Evolutionary conservation across 2,329 filamentous ascomycete genomes (phyloP).

Genomic region (Cordyceps cicadae): DNA sequence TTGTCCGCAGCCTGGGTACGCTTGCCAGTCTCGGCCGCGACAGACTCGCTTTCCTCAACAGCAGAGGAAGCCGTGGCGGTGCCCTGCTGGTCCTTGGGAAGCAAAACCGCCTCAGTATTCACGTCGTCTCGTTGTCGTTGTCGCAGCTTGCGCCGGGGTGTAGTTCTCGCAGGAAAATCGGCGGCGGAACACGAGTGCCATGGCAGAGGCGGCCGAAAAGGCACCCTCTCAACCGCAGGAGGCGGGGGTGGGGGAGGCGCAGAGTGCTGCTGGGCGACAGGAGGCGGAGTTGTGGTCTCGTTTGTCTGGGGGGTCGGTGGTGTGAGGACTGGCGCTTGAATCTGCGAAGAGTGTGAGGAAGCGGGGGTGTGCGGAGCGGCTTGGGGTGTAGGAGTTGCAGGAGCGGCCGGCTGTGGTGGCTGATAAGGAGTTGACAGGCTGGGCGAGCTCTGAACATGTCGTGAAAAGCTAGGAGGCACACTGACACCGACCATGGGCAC

Average conservation of each 20-base stretch:
- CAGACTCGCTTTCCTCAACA: background rate
- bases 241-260: background rate
- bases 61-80: constrained; percentile 13
- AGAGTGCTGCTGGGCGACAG: constrained; percentile 15
- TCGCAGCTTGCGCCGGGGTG: constrained; percentile 34
- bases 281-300: constrained; percentile 21
- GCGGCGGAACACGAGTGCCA: constrained; percentile 47
- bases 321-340: constrained; percentile 33
- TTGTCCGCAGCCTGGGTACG: background rate
- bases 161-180: constrained; percentile 38
- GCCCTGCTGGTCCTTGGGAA: constrained; percentile 34
- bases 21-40: background rate
- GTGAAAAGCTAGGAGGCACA: constrained; percentile 39
- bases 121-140: constrained; percentile 35
- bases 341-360: constrained; percentile 41
- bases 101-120: constrained; percentile 31
- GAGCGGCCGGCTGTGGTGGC: constrained; percentile 37
- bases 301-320: constrained; percentile 37
- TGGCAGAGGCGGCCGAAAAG: constrained; percentile 46
- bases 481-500: constrained; percentile 42
- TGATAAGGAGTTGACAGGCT: constrained; percentile 49
- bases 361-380: constrained; percentile 43
- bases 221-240: constrained; percentile 10
- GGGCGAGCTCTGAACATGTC: constrained; percentile 43
- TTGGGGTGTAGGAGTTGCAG: constrained; percentile 26